These are phyloP conservation scores for Saxophila tyrrhenica DNA, from an alignment of 495 filamentous ascomycete species.

Conservation along the genomic window DNA sequence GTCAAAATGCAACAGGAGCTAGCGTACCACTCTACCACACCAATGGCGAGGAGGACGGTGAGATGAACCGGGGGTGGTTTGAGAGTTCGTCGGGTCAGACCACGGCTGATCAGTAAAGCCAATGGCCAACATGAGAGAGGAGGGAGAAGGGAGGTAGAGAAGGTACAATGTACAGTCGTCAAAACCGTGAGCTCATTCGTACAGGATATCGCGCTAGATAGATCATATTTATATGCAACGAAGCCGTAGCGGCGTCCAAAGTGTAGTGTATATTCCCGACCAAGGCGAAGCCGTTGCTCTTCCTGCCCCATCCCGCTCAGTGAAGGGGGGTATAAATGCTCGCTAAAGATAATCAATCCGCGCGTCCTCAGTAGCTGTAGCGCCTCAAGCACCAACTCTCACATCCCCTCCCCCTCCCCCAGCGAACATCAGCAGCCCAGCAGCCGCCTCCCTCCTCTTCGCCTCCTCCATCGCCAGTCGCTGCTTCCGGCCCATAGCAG, in stretches of 20 bases:
- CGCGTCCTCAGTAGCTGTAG: neutral
- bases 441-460: constrained; percentile 14
- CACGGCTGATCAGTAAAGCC: no score
- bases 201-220: neutral
- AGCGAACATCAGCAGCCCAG: constrained; percentile 12
- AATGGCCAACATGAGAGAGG: no score
- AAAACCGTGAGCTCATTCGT: neutral
- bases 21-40: no score
- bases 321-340: no score
- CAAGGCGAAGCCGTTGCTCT: neutral
- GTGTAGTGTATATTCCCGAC: neutral
- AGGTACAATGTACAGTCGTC: no score
- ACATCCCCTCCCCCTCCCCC: neutral
- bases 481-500: constrained; percentile 50
- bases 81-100: no score
- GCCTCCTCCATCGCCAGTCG: constrained; percentile 31
- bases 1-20: no score
- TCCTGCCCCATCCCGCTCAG: no score
- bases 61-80: no score
- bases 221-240: neutral
- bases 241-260: neutral
- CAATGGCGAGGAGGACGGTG: no score
- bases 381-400: constrained; percentile 11
- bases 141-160: no score
- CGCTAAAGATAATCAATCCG: neutral